Base-by-base conservation (phyloP, 179 eudicot genomes). In the Sideroxylon spinosum region DNA sequence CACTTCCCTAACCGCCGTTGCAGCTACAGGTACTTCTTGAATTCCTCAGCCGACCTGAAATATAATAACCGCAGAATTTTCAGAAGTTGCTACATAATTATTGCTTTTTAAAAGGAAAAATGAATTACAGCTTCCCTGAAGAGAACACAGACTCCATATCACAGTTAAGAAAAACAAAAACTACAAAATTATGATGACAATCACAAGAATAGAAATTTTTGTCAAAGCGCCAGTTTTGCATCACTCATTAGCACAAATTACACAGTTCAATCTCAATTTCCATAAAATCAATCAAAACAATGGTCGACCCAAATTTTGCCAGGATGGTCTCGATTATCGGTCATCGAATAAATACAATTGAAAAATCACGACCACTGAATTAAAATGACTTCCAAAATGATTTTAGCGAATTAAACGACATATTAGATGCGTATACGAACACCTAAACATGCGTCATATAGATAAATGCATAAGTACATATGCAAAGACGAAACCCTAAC, bases 1-100 rank as follows among this genome's bases (percentile, higher is more conserved):
- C 73, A 37, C 44, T 37, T 37, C 78, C 5, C 46, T 11, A 67
- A 63, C 23, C 26, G 57, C 19, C 46, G 57, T 56, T 12, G 19
- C 32, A 78, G 72, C 62, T n/a, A 63, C 61, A 37, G 50, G n/a
- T 72, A 69, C 25, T 26, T 20, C 77, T 78, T 59, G 61, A 73
- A 17, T n/a, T 71, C 29, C 20, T 53, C 48, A 64, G 7, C 53
- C 29, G 53, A 73, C 23, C 77, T 29, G 29, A 79, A 66, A 26
- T 74, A n/a, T 48, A 67, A 66, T 22, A 76, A 52, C 49, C 63
- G n/a, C 19, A 66, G 10, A 50, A 12, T 25, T 5, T 53, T 25
- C 59, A 44, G 46, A 23, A 19, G 5, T 10, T 19, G 9, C 57
- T 10, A 22, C 26, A 23, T 20, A 23, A 9, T 57, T 13, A 22